phyloP scores from a whole-genome alignment of 441 rosid genomes.

The Cnidoscolus chayamansa region DNA sequence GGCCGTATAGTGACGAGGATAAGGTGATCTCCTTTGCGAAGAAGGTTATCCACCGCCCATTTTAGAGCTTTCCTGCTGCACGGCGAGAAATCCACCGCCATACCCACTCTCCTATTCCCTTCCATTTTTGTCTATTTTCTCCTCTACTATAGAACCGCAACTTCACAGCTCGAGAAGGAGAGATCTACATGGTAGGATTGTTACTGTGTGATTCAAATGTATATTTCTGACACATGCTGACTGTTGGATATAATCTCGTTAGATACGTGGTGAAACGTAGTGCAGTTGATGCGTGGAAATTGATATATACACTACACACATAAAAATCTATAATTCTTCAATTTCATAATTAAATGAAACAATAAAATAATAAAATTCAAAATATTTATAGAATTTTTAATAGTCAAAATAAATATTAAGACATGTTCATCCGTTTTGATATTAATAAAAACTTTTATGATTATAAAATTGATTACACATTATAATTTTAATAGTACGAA shows the following conservation, averaged over 20 bases:
- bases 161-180: background rate
- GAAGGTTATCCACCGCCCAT: slow-evolving; percentile 84
- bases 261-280: background rate
- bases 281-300: background rate
- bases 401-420: no score
- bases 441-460: no score
- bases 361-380: no score
- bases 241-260: background rate
- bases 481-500: no score
- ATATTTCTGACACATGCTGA: background rate
- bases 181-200: background rate
- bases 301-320: no score
- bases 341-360: no score
- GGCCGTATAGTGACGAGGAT: slow-evolving; percentile 57
- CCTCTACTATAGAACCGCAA: background rate
- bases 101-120: slow-evolving; percentile 67
- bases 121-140: slow-evolving; percentile 34
- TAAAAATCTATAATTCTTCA: no score
- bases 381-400: no score
- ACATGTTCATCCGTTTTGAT: no score
- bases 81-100: slow-evolving; percentile 88
- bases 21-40: slow-evolving; percentile 70
- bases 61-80: slow-evolving; percentile 74
- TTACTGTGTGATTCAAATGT: background rate
- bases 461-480: no score